Conservation (phyloP, 83 land plant genomes). For the Diphasiastrum complanatum region DNA sequence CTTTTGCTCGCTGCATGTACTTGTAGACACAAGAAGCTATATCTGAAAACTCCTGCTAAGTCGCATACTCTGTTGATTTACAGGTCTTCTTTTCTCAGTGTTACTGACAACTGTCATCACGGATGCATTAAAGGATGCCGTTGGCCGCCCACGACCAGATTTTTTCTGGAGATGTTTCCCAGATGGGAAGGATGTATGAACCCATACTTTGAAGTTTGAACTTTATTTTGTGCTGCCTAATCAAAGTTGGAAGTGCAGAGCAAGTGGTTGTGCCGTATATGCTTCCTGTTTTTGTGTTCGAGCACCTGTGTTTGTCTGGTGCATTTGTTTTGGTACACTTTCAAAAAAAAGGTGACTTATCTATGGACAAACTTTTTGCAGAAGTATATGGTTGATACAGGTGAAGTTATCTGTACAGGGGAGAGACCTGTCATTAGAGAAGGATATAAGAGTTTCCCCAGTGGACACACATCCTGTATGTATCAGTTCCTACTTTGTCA, state of each 20-base stretch:
- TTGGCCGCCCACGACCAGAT: conserved; percentile 83
- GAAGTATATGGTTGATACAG: conserved; percentile 42
- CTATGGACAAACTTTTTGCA: conserved; percentile 16
- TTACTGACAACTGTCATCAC: conserved; percentile 70
- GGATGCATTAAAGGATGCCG: conserved; percentile 65
- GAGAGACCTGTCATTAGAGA: conserved; percentile 44
- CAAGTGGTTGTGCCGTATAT: neutral
- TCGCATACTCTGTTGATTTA: neutral
- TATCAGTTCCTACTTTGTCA: no score
- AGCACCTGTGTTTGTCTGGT: neutral
- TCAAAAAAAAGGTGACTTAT: neutral
- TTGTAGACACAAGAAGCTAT: neutral
- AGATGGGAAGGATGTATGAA: conserved; percentile 51
- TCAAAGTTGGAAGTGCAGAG: neutral
- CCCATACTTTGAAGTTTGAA: neutral
- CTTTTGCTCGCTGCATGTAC: neutral
- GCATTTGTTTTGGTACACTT: conserved; percentile 6
- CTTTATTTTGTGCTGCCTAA: neutral
- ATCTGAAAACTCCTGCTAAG: neutral
- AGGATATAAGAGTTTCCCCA: conserved; percentile 90
- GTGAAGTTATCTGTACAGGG: conserved; percentile 63
- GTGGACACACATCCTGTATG: conserved; percentile 88
- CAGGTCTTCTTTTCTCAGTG: conserved; percentile 67
- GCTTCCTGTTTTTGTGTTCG: neutral
- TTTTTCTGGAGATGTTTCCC: conserved; percentile 91